These are phyloP conservation scores for Chamaecyparis obtusa DNA, from an alignment of 75 land plant species.

Conservation along the genomic window DNA sequence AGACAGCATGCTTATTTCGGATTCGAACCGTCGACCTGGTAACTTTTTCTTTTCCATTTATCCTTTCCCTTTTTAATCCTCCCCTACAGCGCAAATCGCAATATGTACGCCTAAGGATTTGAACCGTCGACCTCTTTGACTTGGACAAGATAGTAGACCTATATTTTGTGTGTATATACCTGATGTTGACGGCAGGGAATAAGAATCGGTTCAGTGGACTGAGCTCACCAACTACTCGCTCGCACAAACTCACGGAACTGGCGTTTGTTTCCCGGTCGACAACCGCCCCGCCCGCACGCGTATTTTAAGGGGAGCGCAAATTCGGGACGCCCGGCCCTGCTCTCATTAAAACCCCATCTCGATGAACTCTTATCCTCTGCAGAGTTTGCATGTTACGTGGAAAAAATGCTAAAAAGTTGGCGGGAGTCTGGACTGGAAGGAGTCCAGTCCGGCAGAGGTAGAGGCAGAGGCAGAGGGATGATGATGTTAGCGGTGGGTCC, in stretches of 20 bases:
- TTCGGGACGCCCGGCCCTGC: not conserved
- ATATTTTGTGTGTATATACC: constrained; percentile 1
- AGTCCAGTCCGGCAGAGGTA: no score
- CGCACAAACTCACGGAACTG: not conserved
- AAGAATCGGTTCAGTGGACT: constrained; percentile 7
- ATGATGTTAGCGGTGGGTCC: not conserved
- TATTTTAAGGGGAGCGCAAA: not conserved
- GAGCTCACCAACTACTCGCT: not conserved
- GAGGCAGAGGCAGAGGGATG: no score
- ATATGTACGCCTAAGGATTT: not conserved
- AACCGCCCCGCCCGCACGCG: not conserved
- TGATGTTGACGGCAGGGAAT: constrained; percentile 9
- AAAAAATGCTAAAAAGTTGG: not conserved
- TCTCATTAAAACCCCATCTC: no score
- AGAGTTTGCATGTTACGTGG: not conserved
- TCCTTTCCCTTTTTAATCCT: no score
- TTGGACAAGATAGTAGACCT: not conserved
- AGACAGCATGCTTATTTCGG: not conserved
- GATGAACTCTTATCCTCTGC: not conserved
- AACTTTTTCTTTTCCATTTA: no score
- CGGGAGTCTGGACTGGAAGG: not conserved
- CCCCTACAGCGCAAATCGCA: not conserved
- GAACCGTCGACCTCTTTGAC: constrained; percentile 5
- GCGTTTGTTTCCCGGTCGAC: constrained; percentile 11
- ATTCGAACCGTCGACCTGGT: constrained; percentile 1